Percentiles rank a stretch among this genome's conserved stretches.
Evolutionary conservation across 2,329 filamentous ascomycete genomes (phyloP).

Genomic region (Xylaria sp.): DNA sequence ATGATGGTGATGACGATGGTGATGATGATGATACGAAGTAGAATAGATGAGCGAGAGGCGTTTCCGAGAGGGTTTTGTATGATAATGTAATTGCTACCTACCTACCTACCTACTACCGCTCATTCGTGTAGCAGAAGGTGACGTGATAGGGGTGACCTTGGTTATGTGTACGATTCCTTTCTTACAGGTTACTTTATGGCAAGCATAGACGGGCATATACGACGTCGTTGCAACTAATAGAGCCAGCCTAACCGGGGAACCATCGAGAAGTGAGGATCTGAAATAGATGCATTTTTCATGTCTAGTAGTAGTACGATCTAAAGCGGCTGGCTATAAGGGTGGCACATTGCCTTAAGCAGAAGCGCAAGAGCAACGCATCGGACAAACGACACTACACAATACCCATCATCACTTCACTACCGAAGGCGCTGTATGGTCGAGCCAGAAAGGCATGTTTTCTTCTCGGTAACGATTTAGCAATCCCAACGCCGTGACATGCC

Average conservation of each 20-base stretch:
- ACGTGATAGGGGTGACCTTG: neutral
- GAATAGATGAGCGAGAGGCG: neutral
- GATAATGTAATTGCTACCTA: neutral
- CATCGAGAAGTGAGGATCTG: neutral
- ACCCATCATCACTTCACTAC: constrained; percentile 15
- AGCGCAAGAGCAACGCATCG: neutral
- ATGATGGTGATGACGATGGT: neutral
- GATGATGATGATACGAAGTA: neutral
- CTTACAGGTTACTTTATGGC: neutral
- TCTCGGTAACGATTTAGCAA: constrained; percentile 31
- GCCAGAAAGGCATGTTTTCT: constrained; percentile 22
- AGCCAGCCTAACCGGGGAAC: neutral
- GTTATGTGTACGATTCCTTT: neutral
- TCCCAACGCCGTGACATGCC: constrained; percentile 49
- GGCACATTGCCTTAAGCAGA: neutral
- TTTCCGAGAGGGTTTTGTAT: neutral
- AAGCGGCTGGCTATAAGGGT: neutral
- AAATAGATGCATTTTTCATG: neutral
- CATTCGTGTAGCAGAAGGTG: neutral
- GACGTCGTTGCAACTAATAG: neutral
- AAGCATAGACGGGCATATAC: neutral
- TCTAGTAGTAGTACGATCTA: neutral
- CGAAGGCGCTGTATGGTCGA: neutral
- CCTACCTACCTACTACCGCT: neutral
- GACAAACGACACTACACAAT: neutral